Base-by-base conservation (phyloP, 148 eudicot genomes). In the Diospyros lotus region DNA sequence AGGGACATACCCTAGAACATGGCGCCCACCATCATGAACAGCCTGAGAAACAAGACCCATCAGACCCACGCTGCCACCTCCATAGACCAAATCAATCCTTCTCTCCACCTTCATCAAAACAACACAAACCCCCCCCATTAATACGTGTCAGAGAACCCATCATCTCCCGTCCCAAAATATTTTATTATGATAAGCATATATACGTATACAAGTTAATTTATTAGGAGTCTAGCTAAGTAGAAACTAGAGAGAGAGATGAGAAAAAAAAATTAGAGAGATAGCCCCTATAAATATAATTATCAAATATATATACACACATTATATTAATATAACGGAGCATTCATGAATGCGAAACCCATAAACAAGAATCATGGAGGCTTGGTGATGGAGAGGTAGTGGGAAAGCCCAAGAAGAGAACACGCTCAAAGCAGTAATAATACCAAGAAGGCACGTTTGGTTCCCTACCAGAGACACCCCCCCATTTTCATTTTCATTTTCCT, bases 21-120 rank as follows among this genome's bases (percentile, higher is more conserved):
- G 97, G 62, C 99, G 82, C 72, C 99, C 99, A 77, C 99, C 99
- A 87, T 87, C 83, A 86, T 95, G 99, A 87, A 95, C 99, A 86
- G 99, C 99, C 8, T 48, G 52, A 4, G 52, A 48, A 48, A 48
- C 52, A 4, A 48, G 8, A 48, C 52, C 52, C 52, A 95, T 95
- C 61, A 95, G 83, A 48, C 99, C 99, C 66, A 95, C 90, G 90
- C 99, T 95, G 39, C 99, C 97, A 38, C 98, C 98, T 78, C 98
- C 98, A 88, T 95, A 95, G 69, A 95, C 98, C 85, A 95, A 80
- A 89, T 95, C 99, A 78, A 95, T 95, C 85, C 92, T 92, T 80
- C 93, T 92, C 63, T 91, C 76, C 43, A 95, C 99, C 99, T 95
- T 78, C 79, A 86, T 18, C 12, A 48, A 18, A 67, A 50, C 38